Evolutionary conservation across 306 rosid species (phyloP).

Genomic region (Alnus rubra): DNA sequence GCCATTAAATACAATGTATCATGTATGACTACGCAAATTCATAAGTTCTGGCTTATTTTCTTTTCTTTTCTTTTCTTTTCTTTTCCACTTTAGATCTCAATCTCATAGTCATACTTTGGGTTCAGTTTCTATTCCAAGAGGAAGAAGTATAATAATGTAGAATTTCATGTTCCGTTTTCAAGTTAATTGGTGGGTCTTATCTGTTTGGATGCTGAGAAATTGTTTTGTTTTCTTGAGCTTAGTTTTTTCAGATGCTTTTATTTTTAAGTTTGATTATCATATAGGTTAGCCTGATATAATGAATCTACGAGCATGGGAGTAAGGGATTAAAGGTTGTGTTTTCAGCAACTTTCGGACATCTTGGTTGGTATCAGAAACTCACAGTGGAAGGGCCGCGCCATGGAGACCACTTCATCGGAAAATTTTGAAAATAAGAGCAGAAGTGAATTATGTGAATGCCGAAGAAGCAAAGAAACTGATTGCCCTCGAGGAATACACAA

Average conservation of each 20-base stretch:
- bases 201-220: background rate
- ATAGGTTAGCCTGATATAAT: background rate
- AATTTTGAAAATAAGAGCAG: conserved; percentile 58
- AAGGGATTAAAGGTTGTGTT: conserved; percentile 47
- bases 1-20: background rate
- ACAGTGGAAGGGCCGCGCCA: conserved; percentile 50
- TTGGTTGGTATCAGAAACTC: conserved; percentile 56
- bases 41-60: background rate
- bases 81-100: background rate
- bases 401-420: conserved; percentile 41
- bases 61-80: background rate
- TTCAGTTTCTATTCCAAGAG: background rate
- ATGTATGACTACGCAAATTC: background rate
- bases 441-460: conserved; percentile 65
- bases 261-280: background rate
- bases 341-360: conserved; percentile 67
- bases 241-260: background rate
- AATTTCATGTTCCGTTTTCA: background rate
- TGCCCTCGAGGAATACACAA: conserved; percentile 61
- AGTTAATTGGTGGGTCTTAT: background rate
- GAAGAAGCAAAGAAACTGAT: conserved; percentile 78
- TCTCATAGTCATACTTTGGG: background rate
- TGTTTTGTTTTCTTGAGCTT: background rate
- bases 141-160: background rate
- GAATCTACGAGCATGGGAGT: conserved; percentile 27